These are phyloP conservation scores for Eutreptiella sp. DNA, from an alignment of 208 protist species.

Conservation along the genomic window DNA sequence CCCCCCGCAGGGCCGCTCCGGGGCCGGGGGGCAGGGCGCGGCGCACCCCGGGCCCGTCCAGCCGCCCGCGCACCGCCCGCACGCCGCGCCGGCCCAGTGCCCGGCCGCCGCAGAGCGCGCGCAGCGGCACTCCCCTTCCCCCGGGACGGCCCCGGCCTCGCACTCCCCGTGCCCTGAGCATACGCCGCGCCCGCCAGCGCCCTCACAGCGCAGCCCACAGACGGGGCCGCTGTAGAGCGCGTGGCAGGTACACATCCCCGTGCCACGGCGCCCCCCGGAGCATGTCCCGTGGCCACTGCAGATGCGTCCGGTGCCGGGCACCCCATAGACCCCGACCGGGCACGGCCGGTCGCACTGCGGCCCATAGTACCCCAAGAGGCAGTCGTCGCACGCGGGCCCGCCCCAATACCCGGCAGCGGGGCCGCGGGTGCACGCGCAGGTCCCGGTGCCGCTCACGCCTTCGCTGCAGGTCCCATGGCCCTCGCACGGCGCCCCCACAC, in stretches of 20 bases:
- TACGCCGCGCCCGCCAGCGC: not conserved
- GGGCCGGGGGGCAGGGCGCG: no score
- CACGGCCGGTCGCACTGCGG: not conserved
- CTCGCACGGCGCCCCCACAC: conserved; percentile 20
- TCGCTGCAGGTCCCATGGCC: conserved; percentile 24
- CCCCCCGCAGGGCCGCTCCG: no score
- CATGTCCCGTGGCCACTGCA: conserved; percentile 25
- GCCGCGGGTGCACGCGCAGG: conserved; percentile 35
- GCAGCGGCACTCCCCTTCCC: conserved; percentile 21
- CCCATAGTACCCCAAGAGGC: conserved; percentile 12
- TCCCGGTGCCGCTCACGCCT: conserved; percentile 26
- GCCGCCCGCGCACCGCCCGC: conserved; percentile 6
- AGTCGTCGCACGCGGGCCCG: conserved; percentile 13
- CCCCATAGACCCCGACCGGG: not conserved
- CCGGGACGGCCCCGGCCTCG: not conserved
- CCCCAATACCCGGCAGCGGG: conserved; percentile 27
- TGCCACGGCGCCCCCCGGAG: conserved; percentile 9
- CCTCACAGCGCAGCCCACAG: conserved; percentile 5
- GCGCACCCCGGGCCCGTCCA: conserved; percentile 14
- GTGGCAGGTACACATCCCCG: conserved; percentile 23
- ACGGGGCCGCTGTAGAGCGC: conserved; percentile 4
- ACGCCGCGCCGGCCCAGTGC: conserved; percentile 21
- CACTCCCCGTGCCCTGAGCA: conserved; percentile 20
- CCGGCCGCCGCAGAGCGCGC: not conserved
- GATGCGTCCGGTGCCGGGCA: not conserved